Percentiles rank a stretch among this genome's conserved stretches.
These are phyloP conservation scores for Clarireedia sp. DNA, from an alignment of 2,329 filamentous ascomycete species.

Conservation along the genomic window DNA sequence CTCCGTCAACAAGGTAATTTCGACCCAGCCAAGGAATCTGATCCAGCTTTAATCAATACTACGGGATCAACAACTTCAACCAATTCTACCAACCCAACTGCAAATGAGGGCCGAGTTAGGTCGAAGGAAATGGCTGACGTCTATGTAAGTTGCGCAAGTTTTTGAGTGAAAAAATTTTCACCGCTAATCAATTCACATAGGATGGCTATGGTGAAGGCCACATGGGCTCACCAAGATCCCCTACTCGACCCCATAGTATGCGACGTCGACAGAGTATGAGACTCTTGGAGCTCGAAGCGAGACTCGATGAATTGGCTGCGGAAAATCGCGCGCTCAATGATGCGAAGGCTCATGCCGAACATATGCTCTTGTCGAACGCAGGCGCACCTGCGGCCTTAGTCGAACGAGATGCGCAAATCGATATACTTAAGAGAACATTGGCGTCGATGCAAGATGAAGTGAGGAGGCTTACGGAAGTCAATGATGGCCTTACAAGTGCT, in stretches of 20 bases:
- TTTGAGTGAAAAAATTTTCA: slow-evolving; percentile 14
- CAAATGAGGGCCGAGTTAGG: slow-evolving; percentile 80
- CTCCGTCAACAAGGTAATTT: slow-evolving; percentile 48
- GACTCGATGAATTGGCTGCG: slow-evolving; percentile 72
- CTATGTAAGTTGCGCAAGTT: slow-evolving; percentile 60
- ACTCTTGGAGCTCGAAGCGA: slow-evolving; percentile 80
- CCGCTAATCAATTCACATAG: slow-evolving; percentile 38
- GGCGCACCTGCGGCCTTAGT: slow-evolving; percentile 62
- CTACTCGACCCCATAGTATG: slow-evolving; percentile 89
- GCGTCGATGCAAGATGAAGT: slow-evolving; percentile 78
- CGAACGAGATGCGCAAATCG: slow-evolving; percentile 82
- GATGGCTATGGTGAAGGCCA: slow-evolving; percentile 90
- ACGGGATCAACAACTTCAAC: slow-evolving; percentile 29
- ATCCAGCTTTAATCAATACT: slow-evolving; percentile 37
- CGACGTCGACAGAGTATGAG: slow-evolving; percentile 97
- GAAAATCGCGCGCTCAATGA: slow-evolving; percentile 78
- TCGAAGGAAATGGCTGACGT: slow-evolving; percentile 84
- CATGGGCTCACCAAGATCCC: slow-evolving; percentile 79
- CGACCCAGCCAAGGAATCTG: slow-evolving; percentile 35
- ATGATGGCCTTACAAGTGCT: slow-evolving; percentile 68
- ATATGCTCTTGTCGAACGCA: slow-evolving; percentile 50
- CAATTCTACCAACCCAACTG: slow-evolving; percentile 63
- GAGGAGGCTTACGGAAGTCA: slow-evolving; percentile 70
- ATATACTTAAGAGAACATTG: slow-evolving; percentile 69
- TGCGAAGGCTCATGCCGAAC: slow-evolving; percentile 62